Evolutionary conservation across 164 flowering plant species (phyloP), one percentile per base, ranked within the genome.

Genomic region (Liquidambar formosana): DNA sequence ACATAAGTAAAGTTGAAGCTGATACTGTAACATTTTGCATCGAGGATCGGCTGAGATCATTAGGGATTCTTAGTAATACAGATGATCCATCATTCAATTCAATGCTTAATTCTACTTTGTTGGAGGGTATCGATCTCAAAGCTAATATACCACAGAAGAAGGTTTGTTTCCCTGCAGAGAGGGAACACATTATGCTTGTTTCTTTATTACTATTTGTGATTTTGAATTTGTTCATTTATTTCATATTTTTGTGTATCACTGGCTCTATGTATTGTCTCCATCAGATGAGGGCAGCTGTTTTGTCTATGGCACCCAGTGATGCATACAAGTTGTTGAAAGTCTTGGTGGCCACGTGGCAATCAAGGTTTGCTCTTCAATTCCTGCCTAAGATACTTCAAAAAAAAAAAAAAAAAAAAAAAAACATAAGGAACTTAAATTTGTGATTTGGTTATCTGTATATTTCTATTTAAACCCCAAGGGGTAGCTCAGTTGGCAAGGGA

Each of bases 11-110:
- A 54, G 21, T 61, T 54, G 85, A 69, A 48, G 70, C 67, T 46
- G 83, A 78, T 25, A 13, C 73, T 58, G 78, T 33, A 59, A 43
- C 79, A 22, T 46, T 64, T 65, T 77, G 83, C 74, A 80, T 94
- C 84, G 98, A 92, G 85, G 87, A 88, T 45, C 78, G 63, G 72
- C 84, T 94, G 57, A 87, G 86, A 75, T 81, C 87, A 53, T 64
- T 84, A 66, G 93, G 94, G 45, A 72, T 94, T 53, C 82, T 94
- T 60, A 60, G 66, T 41, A 72, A 57, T 49, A 58, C 52, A 57
- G 87, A 83, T 75, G 81, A 80, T 66, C 48, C 44, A 27, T 43
- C 57, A 19, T 52, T 76, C 6, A 67, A 52, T 19, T 52, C 71
- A 63, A 54, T 45, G 10, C 61, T 68, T 61, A 68, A 76, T 71